Percentiles rank a stretch among this genome's conserved stretches.
Conservation (phyloP, 2,329 filamentous ascomycete species). For the Clonostachys rhizophaga region DNA sequence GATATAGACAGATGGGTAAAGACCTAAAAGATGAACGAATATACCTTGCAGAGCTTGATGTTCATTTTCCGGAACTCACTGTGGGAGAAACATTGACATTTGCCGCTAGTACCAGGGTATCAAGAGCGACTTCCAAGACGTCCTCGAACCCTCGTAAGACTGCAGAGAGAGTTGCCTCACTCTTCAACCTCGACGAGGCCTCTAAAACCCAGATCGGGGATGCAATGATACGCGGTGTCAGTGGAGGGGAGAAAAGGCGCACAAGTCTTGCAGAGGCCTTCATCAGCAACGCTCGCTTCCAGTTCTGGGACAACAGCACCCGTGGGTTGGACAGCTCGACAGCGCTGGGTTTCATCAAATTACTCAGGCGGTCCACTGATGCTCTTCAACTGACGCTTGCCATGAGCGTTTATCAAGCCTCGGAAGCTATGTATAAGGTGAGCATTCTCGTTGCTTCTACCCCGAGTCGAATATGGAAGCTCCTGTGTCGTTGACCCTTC, state of each 20-base stretch:
- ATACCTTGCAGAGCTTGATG: slow-evolving; percentile 58
- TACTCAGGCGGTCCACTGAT: slow-evolving; percentile 28
- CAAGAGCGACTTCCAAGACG: no score
- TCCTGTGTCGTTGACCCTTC: not conserved
- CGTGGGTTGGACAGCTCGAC: slow-evolving; percentile 57
- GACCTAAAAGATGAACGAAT: slow-evolving; percentile 47
- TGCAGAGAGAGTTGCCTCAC: no score
- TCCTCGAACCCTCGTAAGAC: no score
- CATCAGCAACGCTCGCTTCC: slow-evolving; percentile 36
- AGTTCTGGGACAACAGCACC: slow-evolving; percentile 67
- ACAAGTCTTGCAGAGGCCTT: slow-evolving; percentile 65
- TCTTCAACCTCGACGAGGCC: no score
- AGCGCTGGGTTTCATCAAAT: slow-evolving; percentile 56
- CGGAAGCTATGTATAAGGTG: slow-evolving; percentile 43
- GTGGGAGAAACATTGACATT: slow-evolving; percentile 59
- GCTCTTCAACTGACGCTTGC: slow-evolving; percentile 17
- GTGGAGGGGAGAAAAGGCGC: slow-evolving; percentile 57
- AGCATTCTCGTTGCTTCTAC: slow-evolving; percentile 23
- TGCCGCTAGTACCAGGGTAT: slow-evolving; percentile 36
- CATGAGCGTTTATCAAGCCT: slow-evolving; percentile 56
- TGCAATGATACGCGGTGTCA: slow-evolving; percentile 48
- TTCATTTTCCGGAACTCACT: slow-evolving; percentile 60
- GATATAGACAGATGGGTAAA: slow-evolving; percentile 24
- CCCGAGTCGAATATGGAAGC: slow-evolving; percentile 18
- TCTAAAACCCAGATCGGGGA: slow-evolving; percentile 57